Evolutionary conservation across 106 monocot genomes (phyloP), one percentile per base, ranked within the genome.

Genomic region (Acorus calamus): DNA sequence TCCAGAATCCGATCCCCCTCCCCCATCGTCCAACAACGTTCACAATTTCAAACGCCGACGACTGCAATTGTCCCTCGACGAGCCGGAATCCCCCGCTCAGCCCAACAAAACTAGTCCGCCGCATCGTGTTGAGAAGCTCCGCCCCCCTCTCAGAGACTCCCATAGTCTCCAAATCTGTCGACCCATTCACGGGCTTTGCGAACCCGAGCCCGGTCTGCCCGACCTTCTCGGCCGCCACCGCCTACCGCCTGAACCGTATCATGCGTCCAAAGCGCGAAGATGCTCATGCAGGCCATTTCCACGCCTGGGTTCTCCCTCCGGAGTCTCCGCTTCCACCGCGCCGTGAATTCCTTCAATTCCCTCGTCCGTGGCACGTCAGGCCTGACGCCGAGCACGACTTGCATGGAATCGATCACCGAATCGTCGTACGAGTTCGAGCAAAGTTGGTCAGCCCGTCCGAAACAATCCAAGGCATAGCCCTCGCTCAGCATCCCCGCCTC

Each of bases 391-490:
- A 88, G 4, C 2, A 64, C 72, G 3, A 84, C 87, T 45, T 87
- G 63, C 79, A 90, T 80, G 2, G 72, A 56, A 3, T 59, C 45
- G 3, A 71, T 59, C 14, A 4, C 28, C 1, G 57, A 46, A 0
- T 64, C 8, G 6, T 67, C 61, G 14, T 76, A 8, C 4, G 55
- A 66, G 53, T n/a, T 75, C 71, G 2, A 82, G 46, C 1, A n/a
- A 70, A 11, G 47, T 70, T 59, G 11, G 77, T 72, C 3, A 88
- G 56, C 7, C 80, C 74, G 54, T 79, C 70, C 1, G 85, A 78
- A 6, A 70, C 66, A 50, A 88, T 76, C 92, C 87, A 92, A 1
- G n/a, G 76, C 92, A 55, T 68, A 88, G 0, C 82, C 92, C 4
- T 72, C 46, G 2, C 6, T 66, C 79, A 88, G 69, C 84, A 92